Conservation (phyloP, 2,329 filamentous ascomycete species). For the Pseudogymnoascus sp. region DNA sequence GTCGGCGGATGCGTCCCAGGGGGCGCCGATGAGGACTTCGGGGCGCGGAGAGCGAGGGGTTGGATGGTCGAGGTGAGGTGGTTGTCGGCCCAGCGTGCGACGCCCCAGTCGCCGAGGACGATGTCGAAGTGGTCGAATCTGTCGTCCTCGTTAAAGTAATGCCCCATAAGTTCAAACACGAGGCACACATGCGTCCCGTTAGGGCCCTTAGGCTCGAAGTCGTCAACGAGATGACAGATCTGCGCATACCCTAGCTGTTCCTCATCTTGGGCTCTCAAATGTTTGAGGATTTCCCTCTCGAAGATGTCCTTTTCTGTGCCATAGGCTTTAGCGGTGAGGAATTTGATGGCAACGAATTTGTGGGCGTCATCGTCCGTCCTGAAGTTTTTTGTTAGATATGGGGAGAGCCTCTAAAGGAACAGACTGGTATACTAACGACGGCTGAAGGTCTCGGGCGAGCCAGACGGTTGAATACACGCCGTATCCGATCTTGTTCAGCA, state of each 20-base stretch:
- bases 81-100: constrained; percentile 17
- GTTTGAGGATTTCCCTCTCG: constrained; percentile 18
- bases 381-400: background rate
- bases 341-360: background rate
- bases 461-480: constrained; percentile 22
- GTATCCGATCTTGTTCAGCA: constrained; percentile 23
- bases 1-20: constrained; percentile 19
- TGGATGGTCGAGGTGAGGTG: constrained; percentile 20
- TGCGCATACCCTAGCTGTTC: constrained; percentile 16
- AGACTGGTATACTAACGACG: background rate
- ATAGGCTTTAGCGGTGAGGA: constrained; percentile 10
- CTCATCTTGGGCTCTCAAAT: constrained; percentile 10
- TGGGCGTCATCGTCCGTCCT: background rate
- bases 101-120: constrained; percentile 20
- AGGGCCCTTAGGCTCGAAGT: constrained; percentile 25
- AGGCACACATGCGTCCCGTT: constrained; percentile 30
- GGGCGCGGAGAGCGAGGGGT: constrained; percentile 19
- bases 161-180: constrained; percentile 27
- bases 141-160: background rate
- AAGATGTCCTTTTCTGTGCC: constrained; percentile 13
- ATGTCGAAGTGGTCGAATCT: constrained; percentile 15
- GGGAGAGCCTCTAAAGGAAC: background rate
- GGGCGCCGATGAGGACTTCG: constrained; percentile 20
- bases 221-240: constrained; percentile 22
- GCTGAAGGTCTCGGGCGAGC: constrained; percentile 15